Evolutionary conservation across 495 filamentous ascomycete genomes (phyloP).

Genomic region (Penicillium roqueforti): DNA sequence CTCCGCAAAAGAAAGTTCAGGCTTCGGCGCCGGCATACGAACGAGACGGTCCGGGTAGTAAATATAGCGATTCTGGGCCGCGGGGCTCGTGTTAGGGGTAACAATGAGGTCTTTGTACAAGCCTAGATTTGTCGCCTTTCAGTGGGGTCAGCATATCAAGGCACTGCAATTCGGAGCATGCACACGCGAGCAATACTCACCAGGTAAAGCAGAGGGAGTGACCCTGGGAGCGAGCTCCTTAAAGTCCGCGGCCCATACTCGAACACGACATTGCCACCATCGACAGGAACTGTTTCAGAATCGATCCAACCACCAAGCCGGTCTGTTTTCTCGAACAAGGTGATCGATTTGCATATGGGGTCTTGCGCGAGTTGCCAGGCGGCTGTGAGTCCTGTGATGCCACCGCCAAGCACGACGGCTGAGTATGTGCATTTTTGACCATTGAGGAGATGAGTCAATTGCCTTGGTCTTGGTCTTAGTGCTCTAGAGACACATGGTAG

Average conservation of each 20-base stretch:
- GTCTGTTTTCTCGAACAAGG: conserved; percentile 68
- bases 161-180: neutral
- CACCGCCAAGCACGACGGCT: conserved; percentile 78
- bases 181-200: conserved; percentile 35
- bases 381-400: conserved; percentile 82
- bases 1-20: conserved; percentile 18
- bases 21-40: conserved; percentile 51
- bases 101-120: conserved; percentile 61
- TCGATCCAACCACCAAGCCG: conserved; percentile 82
- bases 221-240: conserved; percentile 46
- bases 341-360: conserved; percentile 59
- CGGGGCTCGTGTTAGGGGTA: conserved; percentile 44
- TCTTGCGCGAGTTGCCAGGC: conserved; percentile 68
- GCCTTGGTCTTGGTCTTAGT: conserved; percentile 18
- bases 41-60: conserved; percentile 92
- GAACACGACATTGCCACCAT: conserved; percentile 61
- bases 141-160: neutral
- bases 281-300: conserved; percentile 60
- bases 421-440: conserved; percentile 32
- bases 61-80: conserved; percentile 67
- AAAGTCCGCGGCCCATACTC: conserved; percentile 85
- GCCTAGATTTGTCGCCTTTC: conserved; percentile 59
- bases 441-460: conserved; percentile 18
- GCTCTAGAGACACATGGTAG: conserved; percentile 23
- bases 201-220: conserved; percentile 51